Percentiles rank a stretch among this genome's conserved stretches.
Evolutionary conservation across 768 basidiomycete genomes (phyloP).

Genomic region (Hebeloma cylindrosporum): DNA sequence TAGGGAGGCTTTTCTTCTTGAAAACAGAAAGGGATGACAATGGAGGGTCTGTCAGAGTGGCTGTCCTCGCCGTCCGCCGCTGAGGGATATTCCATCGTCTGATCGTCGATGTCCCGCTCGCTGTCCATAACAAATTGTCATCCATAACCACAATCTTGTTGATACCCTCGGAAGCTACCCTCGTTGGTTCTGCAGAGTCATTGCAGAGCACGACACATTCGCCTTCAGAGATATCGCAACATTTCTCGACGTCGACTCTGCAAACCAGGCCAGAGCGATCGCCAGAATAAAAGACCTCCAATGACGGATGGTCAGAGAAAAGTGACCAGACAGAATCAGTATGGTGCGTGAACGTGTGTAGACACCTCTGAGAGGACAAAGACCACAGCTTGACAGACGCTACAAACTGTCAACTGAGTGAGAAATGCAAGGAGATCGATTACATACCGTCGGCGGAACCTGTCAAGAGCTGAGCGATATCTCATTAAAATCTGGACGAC

Average conservation of each 20-base stretch:
- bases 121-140: constrained; percentile 87
- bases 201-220: constrained; percentile 85
- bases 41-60: constrained; percentile 15
- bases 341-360: constrained; percentile 97
- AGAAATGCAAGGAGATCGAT: constrained; percentile 5
- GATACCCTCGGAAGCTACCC: constrained; percentile 52
- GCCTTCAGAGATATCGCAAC: constrained; percentile 79
- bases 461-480: constrained; percentile 60
- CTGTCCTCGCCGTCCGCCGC: constrained; percentile 39
- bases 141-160: constrained; percentile 83
- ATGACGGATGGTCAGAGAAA: constrained; percentile 80
- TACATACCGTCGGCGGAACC: constrained; percentile 73
- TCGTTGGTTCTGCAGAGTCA: constrained; percentile 45
- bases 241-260: constrained; percentile 86
- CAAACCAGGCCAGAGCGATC: constrained; percentile 90
- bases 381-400: constrained; percentile 96
- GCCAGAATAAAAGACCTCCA: constrained; percentile 92
- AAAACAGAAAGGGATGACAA: no score
- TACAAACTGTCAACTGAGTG: constrained; percentile 17
- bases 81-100: constrained; percentile 78
- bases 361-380: constrained; percentile 78
- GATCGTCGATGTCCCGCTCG: constrained; percentile 78
- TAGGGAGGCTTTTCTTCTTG: no score
- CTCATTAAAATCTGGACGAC: constrained; percentile 7
- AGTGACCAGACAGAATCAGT: constrained; percentile 95